Conservation (phyloP, 2,329 filamentous ascomycete genomes). For the Sphaerostilbella broomeana region DNA sequence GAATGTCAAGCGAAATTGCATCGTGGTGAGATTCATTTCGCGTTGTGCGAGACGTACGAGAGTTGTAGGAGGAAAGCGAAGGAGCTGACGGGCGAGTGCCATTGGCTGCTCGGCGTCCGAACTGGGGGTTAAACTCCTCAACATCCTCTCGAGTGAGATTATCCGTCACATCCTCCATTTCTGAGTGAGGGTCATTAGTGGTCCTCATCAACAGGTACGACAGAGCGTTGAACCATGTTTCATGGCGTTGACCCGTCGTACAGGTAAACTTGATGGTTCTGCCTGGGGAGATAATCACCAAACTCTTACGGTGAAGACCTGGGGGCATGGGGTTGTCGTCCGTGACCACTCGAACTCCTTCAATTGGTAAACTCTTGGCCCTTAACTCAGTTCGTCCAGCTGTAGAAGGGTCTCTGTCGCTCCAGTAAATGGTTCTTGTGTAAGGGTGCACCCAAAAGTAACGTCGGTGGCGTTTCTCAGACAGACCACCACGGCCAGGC, state of each 20-base stretch:
- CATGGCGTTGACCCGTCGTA: constrained; percentile 85
- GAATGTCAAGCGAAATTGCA: constrained; percentile 44
- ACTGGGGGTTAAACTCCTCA: constrained; percentile 75
- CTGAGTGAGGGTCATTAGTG: constrained; percentile 54
- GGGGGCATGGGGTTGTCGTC: constrained; percentile 96
- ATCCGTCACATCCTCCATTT: constrained; percentile 52
- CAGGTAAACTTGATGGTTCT: constrained; percentile 91
- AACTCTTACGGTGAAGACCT: constrained; percentile 86
- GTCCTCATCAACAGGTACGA: constrained; percentile 85
- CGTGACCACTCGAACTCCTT: constrained; percentile 82
- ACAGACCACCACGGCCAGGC: constrained; percentile 81
- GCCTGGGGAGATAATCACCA: constrained; percentile 83
- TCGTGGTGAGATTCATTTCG: constrained; percentile 56
- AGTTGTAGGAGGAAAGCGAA: constrained; percentile 63
- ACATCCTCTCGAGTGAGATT: constrained; percentile 56
- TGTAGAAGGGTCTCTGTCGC: constrained; percentile 75
- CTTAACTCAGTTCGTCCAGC: constrained; percentile 69
- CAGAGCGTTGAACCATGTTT: constrained; percentile 97
- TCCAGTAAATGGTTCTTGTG: constrained; percentile 95
- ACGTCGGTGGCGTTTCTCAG: constrained; percentile 79
- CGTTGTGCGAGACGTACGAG: constrained; percentile 69
- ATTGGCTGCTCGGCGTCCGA: constrained; percentile 29
- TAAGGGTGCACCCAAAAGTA: constrained; percentile 99
- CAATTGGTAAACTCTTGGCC: constrained; percentile 87
- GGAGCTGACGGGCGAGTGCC: constrained; percentile 45